phyloP scores from a whole-genome alignment of 1,284 basidiomycete species.

The Sanghuangporus sanghuang region DNA sequence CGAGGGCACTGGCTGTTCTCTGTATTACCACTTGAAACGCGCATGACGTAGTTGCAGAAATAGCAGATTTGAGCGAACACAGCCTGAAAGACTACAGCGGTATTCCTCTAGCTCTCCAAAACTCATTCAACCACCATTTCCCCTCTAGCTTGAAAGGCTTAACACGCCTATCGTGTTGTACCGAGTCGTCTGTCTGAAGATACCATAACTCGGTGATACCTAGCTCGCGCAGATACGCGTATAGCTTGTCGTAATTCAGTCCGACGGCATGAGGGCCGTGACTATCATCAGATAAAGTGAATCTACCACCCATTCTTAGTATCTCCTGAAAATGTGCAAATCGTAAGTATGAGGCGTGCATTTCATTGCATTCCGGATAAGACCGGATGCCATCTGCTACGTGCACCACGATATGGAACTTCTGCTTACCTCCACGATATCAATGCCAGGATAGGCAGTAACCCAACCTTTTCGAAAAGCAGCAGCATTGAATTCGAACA shows the following conservation, averaged over 20 bases:
- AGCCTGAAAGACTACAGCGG: background rate
- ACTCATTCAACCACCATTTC: conserved; percentile 52
- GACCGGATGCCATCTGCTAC: background rate
- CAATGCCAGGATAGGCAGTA: conserved; percentile 77
- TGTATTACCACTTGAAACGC: background rate
- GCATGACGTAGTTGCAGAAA: background rate
- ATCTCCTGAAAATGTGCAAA: conserved; percentile 52
- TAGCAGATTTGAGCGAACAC: background rate
- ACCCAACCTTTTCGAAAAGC: conserved; percentile 91
- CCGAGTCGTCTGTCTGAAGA: conserved; percentile 23
- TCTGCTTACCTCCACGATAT: conserved; percentile 65
- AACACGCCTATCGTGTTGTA: conserved; percentile 34
- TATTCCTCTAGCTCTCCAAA: conserved; percentile 38
- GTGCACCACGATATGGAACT: background rate
- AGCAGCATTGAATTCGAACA: conserved; percentile 93
- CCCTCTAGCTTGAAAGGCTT: conserved; percentile 39
- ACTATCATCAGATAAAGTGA: conserved; percentile 93
- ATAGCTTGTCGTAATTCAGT: conserved; percentile 72
- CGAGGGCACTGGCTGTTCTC: background rate
- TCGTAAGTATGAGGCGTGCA: conserved; percentile 5
- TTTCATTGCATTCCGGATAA: background rate
- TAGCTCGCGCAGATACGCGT: conserved; percentile 60
- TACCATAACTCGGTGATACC: conserved; percentile 73
- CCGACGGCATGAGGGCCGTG: conserved; percentile 89
- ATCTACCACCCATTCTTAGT: conserved; percentile 56